Evolutionary conservation across 2,329 filamentous ascomycete genomes (phyloP).

Genomic region (Exophiala sideris): DNA sequence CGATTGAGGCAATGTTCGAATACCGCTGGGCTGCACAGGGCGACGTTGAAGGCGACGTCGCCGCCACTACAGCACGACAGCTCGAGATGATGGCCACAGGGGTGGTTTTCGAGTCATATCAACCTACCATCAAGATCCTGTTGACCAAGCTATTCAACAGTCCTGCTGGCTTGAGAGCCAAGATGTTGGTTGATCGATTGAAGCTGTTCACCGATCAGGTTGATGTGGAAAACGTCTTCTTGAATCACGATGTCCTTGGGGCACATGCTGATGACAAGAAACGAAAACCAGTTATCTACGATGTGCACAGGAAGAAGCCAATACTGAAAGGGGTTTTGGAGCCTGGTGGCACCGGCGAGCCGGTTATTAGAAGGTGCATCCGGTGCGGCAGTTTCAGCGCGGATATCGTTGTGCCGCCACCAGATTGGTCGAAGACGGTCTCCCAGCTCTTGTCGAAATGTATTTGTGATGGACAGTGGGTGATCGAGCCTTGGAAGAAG

Average conservation of each 20-base stretch:
- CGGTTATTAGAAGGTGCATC: constrained; percentile 26
- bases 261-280: neutral
- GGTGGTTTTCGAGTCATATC: constrained; percentile 20
- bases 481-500: constrained; percentile 22
- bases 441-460: constrained; percentile 22
- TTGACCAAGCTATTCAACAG: constrained; percentile 64
- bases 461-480: constrained; percentile 29
- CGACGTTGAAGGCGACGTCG: constrained; percentile 23
- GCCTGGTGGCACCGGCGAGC: constrained; percentile 4
- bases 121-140: constrained; percentile 58
- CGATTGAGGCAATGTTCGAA: constrained; percentile 26
- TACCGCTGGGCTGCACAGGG: constrained; percentile 29
- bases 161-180: constrained; percentile 62
- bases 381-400: constrained; percentile 29
- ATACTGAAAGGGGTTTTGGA: constrained; percentile 19
- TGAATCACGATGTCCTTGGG: constrained; percentile 52
- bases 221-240: constrained; percentile 22
- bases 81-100: constrained; percentile 29
- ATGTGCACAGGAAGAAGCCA: constrained; percentile 26
- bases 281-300: constrained; percentile 15
- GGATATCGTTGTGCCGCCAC: constrained; percentile 19
- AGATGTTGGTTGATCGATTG: constrained; percentile 60
- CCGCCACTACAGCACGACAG: constrained; percentile 20
- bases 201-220: constrained; percentile 49
- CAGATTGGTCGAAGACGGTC: constrained; percentile 22